Evolutionary conservation across 768 basidiomycete genomes (phyloP).

Genomic region (Tricholoma bakamatsutake): DNA sequence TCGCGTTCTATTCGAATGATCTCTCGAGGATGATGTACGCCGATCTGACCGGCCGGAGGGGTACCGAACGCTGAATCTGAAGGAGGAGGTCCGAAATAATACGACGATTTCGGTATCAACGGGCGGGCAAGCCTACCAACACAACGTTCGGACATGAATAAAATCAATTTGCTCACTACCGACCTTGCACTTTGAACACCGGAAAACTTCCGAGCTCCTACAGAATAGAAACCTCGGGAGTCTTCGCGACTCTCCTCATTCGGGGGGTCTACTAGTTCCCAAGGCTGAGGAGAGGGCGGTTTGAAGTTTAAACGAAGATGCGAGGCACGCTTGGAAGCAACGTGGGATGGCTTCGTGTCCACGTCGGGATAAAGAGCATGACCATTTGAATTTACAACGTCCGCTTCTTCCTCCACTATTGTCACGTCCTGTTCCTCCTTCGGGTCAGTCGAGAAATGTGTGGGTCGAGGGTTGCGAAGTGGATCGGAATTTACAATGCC

Average conservation of each 20-base stretch:
- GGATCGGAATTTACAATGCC: constrained; percentile 4
- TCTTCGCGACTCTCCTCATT: constrained; percentile 31
- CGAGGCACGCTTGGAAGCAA: constrained; percentile 28
- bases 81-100: constrained; percentile 79
- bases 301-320: constrained; percentile 47
- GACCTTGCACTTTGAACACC: constrained; percentile 39
- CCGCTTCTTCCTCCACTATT: constrained; percentile 18
- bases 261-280: constrained; percentile 56
- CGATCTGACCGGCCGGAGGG: constrained; percentile 76
- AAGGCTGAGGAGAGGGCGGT: constrained; percentile 54
- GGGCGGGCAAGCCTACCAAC: constrained; percentile 33
- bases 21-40: constrained; percentile 87
- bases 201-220: constrained; percentile 35
- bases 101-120: constrained; percentile 71
- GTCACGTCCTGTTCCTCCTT: constrained; percentile 11
- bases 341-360: constrained; percentile 23
- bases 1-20: constrained; percentile 90
- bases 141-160: constrained; percentile 6
- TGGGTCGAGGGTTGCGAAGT: constrained; percentile 7
- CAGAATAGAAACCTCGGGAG: constrained; percentile 37
- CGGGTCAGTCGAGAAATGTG: neutral
- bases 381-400: constrained; percentile 21
- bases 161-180: constrained; percentile 19
- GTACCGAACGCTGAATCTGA: constrained; percentile 78
- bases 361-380: constrained; percentile 19